phyloP scores from a whole-genome alignment of 2,329 filamentous ascomycete species.

The Pyrenochaeta sp. region DNA sequence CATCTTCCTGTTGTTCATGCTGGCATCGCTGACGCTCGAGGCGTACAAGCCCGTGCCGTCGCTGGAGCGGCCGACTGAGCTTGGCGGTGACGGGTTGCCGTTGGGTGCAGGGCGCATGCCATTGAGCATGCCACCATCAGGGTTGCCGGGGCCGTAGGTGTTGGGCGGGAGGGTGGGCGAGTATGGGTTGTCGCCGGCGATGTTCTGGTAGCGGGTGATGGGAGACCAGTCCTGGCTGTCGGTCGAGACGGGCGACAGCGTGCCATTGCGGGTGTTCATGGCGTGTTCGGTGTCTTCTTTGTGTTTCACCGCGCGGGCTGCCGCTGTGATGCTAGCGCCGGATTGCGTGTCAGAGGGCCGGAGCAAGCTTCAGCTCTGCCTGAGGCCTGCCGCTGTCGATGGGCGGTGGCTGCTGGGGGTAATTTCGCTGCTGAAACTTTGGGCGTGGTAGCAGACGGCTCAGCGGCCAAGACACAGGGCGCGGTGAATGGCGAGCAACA shows the following conservation, averaged over 20 bases:
- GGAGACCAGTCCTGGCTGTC: slow-evolving; percentile 53
- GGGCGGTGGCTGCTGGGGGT: slow-evolving; percentile 12
- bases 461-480: slow-evolving; percentile 19
- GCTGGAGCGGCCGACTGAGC: slow-evolving; percentile 86
- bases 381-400: slow-evolving; percentile 6
- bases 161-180: slow-evolving; percentile 47
- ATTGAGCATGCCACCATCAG: slow-evolving; percentile 60
- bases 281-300: slow-evolving; percentile 16
- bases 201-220: slow-evolving; percentile 49
- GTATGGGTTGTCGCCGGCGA: slow-evolving; percentile 49
- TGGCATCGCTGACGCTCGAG: slow-evolving; percentile 60
- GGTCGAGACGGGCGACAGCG: slow-evolving; percentile 51
- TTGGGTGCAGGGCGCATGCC: slow-evolving; percentile 56
- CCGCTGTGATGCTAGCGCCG: slow-evolving; percentile 30
- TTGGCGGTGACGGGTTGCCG: slow-evolving; percentile 80
- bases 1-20: slow-evolving; percentile 66
- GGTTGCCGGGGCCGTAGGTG: slow-evolving; percentile 44
- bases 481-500: slow-evolving; percentile 25
- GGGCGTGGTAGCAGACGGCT: slow-evolving; percentile 17
- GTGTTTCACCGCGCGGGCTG: slow-evolving; percentile 35
- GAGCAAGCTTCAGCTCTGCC: slow-evolving; percentile 5
- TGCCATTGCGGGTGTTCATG: slow-evolving; percentile 51
- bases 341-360: slow-evolving; percentile 18
- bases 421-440: slow-evolving; percentile 23
- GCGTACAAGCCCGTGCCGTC: slow-evolving; percentile 75